phyloP scores from a whole-genome alignment of 1,139 yeast species.

The Meyerozyma carpophila region DNA sequence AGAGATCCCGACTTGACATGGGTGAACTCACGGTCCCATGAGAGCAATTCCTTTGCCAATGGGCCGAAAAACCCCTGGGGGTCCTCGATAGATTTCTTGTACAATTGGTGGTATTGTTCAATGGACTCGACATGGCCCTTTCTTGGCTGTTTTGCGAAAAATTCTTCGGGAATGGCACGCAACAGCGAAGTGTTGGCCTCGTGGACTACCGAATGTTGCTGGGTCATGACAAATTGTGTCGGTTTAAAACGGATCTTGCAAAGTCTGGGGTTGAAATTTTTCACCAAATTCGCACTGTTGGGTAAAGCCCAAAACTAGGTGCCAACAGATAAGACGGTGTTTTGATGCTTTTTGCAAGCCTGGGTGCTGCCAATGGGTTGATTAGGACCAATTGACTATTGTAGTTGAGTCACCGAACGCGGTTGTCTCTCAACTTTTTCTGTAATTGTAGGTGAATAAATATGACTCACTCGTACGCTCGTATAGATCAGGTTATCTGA shows the following conservation, averaged over 20 bases:
- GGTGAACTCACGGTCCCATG: conserved; percentile 82
- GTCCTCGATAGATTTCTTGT: conserved; percentile 69
- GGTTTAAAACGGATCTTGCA: background rate
- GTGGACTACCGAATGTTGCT: conserved; percentile 53
- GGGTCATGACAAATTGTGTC: background rate
- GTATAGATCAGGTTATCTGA: background rate
- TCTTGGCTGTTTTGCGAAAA: conserved; percentile 67
- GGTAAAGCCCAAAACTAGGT: background rate
- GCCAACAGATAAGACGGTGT: conserved; percentile 1
- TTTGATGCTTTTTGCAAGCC: background rate
- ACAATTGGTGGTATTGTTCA: conserved; percentile 70
- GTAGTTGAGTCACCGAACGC: too few species aligned
- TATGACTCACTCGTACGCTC: background rate
- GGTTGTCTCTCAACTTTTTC: background rate
- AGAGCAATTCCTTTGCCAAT: conserved; percentile 68
- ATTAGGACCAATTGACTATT: too few species aligned
- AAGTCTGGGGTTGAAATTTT: conserved; percentile 1
- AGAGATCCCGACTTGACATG: conserved; percentile 72
- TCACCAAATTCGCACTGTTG: conserved; percentile 1
- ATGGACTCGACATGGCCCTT: conserved; percentile 43
- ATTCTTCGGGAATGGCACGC: conserved; percentile 69
- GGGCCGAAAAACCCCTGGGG: conserved; percentile 86
- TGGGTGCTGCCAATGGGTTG: too few species aligned
- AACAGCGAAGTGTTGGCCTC: conserved; percentile 70
- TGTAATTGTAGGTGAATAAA: background rate